Base-by-base conservation (phyloP, 371 early-diverging fungal genomes). In the Capniomyces stellatus region DNA sequence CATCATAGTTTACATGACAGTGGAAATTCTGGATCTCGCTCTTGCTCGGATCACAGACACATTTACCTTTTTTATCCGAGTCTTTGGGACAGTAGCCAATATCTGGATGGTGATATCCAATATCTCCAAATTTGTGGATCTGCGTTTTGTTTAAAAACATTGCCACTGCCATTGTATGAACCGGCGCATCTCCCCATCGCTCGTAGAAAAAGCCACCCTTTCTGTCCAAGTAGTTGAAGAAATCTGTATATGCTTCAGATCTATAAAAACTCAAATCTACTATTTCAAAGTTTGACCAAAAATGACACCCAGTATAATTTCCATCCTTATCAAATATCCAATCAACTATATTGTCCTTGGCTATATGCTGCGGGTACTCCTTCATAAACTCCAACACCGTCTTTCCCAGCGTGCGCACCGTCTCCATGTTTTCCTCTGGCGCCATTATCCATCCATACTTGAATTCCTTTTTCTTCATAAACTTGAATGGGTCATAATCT, bases 41-140 rank as follows among this genome's bases (percentile, higher is more conserved):
- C 44, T 52, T 28, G 3, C 41, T 31, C 0, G 58, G 43, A n/a
- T 54, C 55, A 39, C 55, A 54, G 10, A 46, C 15, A 43, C 55
- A 54, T 49, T 6, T 23, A 24, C 43, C 27, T 12, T 49, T 31
- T 22, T 10, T 35, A 46, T 54, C 49, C 8, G 55, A 46, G 1
- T 39, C 27, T 23, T 46, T 46, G 8, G 55, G 55, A 35, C 55
- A 54, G 30, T 54, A 24, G 3, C 55, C 55, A 18, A 43, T 24
- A 10, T 27, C 55, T 22, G 48, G 74, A 62, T 87, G 88, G 40
- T 58, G 70, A 62, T 89, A 89, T 0, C 85, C 86, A 46, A 87
- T 80, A 51, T 86, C 82, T 46, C 83, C 76, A 71, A 95, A 95
- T 64, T 81, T 92, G 54, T 94, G 92, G 1, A 92, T 66, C 62